Evolutionary conservation across 2,329 filamentous ascomycete species (phyloP), one percentile per base, ranked within the genome.

Genomic region (Curvularia lunata): DNA sequence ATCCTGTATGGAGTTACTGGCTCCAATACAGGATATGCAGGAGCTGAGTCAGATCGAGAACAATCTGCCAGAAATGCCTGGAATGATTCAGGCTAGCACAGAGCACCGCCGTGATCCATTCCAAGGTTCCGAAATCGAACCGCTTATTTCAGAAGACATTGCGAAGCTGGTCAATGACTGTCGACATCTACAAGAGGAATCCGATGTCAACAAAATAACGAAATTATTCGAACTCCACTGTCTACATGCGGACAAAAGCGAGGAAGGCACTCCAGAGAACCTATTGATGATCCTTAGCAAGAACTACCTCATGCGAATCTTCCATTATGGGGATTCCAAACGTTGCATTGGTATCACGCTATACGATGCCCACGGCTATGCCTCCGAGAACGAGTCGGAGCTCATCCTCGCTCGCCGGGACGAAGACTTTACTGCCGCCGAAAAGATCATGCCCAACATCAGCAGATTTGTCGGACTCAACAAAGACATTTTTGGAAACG

Each of bases 1-100:
- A 16, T 9, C 21, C 16, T 34, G 34, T 5, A 28, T 49, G 23
- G 34, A 23, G 5, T n/a, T 40, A 16, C 70, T 72, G 42, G 67
- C 64, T 25, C 73, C 70, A 4, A 47, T 73, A 19, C 67, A 67
- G 34, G 63, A 52, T 10, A 55, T 57, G 1, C 65, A 66, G 21
- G 61, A 68, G 5, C 49, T 57, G 30, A 63, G 71, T 40, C 30
- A 56, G 30, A 34, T n/a, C n/a, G 21, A 21, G 21, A 21, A 28
- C 10, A 6, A 9, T 21, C 41, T 28, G 5, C 12, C 3, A 27
- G 23, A n/a, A 12, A 27, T 18, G 5, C 21, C 42, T 42, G 65
- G 55, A 16, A 63, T 63, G 7, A 16, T 64, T 12, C 45, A 37
- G 23, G 43, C 28, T 13, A 43, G 41, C 32, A 34, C n/a, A 28